Conservation (phyloP, 192 early-diverging fungal genomes). For the Entomortierella beljakovae region DNA sequence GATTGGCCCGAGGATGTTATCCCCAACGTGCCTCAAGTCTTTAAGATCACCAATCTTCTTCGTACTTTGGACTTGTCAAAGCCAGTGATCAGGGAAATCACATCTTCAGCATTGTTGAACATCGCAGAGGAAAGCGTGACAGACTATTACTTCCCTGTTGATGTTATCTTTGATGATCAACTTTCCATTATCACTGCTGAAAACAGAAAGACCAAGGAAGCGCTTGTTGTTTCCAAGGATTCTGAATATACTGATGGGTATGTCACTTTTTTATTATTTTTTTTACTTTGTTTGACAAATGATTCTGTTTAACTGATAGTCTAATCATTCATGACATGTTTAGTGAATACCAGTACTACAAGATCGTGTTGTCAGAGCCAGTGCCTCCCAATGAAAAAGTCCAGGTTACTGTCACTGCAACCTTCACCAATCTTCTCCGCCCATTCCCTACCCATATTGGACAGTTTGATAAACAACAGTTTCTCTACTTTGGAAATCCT, state of each 20-base stretch:
- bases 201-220: conserved; percentile 56
- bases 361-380: conserved; percentile 55
- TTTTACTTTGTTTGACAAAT: conserved; percentile 8
- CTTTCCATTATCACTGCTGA: conserved; percentile 58
- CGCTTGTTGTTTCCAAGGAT: conserved; percentile 37
- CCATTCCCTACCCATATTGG: conserved; percentile 65
- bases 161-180: conserved; percentile 24
- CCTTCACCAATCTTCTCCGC: conserved; percentile 55
- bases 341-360: conserved; percentile 60
- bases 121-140: conserved; percentile 43
- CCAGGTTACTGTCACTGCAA: conserved; percentile 66
- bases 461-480: conserved; percentile 76
- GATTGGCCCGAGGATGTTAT: conserved; percentile 14
- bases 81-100: conserved; percentile 61
- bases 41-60: conserved; percentile 68
- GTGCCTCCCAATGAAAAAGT: conserved; percentile 69
- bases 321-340: too few relatives aligned
- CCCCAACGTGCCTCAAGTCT: conserved; percentile 48
- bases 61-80: conserved; percentile 72
- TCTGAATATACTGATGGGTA: conserved; percentile 36
- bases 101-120: conserved; percentile 58
- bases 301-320: too few relatives aligned
- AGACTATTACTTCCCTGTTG: conserved; percentile 63
- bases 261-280: not conserved
- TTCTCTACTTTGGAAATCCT: conserved; percentile 70